Percentiles rank a stretch among this genome's conserved stretches.
Conservation (phyloP, 208 protist genomes). For the Acanthamoeba healyi region DNA sequence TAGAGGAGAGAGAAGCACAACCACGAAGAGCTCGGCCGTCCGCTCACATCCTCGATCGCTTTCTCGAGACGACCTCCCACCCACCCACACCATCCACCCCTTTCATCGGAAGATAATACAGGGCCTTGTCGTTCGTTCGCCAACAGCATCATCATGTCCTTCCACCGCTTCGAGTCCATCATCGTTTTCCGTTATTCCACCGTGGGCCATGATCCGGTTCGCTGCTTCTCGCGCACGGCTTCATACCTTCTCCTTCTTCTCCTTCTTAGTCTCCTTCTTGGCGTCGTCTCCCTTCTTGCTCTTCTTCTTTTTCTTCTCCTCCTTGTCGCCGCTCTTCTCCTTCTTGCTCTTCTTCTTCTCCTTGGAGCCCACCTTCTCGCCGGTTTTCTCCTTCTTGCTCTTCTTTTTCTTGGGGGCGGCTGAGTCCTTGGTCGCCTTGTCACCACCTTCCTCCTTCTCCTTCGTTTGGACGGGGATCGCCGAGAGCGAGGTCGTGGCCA, state of each 20-base stretch:
- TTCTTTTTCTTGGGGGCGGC: conserved; percentile 41
- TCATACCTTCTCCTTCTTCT: conserved; percentile 36
- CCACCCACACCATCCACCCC: no score
- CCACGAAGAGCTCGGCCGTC: no score
- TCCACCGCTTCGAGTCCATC: neutral
- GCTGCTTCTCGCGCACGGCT: neutral
- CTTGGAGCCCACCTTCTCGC: neutral
- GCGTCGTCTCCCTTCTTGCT: neutral
- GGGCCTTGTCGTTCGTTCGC: neutral
- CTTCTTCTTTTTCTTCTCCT: conserved; percentile 21
- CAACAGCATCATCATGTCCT: neutral
- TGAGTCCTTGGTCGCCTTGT: neutral
- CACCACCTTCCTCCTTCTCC: conserved; percentile 15
- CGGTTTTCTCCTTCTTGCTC: conserved; percentile 26
- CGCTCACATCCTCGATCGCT: no score
- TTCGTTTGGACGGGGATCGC: conserved; percentile 13
- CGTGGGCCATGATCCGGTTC: neutral
- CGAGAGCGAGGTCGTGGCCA: conserved; percentile 17
- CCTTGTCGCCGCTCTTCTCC: neutral
- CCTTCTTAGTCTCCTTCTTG: conserved; percentile 13
- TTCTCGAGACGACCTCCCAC: neutral
- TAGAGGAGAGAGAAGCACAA: neutral
- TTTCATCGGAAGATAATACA: no score
- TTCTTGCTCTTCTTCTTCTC: conserved; percentile 41
- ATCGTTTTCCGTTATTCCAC: neutral